Conservation (phyloP, 306 rosid genomes). For the Delonix regia region DNA sequence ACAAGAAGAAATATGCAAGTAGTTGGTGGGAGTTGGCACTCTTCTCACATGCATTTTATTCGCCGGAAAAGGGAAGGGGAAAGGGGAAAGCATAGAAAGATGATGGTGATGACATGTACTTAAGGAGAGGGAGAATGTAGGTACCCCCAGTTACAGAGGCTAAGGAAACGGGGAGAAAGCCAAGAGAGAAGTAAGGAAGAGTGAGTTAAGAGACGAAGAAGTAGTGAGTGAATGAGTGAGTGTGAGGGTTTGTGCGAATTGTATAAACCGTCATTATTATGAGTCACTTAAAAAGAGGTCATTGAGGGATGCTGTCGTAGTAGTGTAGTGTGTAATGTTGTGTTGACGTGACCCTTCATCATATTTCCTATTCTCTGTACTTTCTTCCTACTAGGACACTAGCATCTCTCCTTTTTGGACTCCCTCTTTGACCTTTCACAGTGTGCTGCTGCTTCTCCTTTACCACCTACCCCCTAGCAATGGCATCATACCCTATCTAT, state of each 20-base stretch:
- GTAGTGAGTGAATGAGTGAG: not conserved
- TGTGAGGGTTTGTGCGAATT: no score
- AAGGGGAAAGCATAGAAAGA: conserved; percentile 52
- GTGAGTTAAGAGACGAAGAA: not conserved
- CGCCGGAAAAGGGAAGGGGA: conserved; percentile 46
- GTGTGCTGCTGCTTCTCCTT: not conserved
- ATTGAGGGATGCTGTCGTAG: not conserved
- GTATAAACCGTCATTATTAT: not conserved
- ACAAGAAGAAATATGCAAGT: not conserved
- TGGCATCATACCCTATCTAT: not conserved
- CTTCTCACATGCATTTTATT: conserved; percentile 34
- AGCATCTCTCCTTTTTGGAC: conserved; percentile 9
- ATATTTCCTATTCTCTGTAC: conserved; percentile 25
- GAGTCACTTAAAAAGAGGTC: not conserved
- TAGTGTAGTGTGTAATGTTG: not conserved
- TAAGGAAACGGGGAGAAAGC: conserved; percentile 25
- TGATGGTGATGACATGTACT: conserved; percentile 27
- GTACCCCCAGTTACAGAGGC: conserved; percentile 25
- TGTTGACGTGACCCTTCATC: conserved; percentile 27
- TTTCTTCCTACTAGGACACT: not conserved
- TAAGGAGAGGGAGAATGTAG: not conserved
- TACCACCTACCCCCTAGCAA: not conserved
- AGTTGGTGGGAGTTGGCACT: not conserved
- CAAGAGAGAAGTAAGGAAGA: not conserved
- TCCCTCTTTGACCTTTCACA: not conserved